These are phyloP conservation scores for Trichoderma parareesei DNA, from an alignment of 495 filamentous ascomycete genomes.

Conservation along the genomic window DNA sequence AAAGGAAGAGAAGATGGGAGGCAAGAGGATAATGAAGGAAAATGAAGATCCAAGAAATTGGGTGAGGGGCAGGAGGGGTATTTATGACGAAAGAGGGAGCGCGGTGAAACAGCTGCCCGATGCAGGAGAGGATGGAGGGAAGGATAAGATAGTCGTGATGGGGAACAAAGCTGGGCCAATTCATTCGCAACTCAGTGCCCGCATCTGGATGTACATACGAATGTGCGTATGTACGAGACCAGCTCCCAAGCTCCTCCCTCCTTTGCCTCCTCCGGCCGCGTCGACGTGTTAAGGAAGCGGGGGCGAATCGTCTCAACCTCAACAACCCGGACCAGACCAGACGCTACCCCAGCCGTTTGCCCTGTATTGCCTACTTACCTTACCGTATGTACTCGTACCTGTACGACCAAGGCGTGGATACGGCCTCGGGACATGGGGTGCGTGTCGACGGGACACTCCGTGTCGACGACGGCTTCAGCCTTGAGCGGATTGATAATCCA, in stretches of 20 bases:
- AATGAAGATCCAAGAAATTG: neutral
- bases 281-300: neutral
- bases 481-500: neutral
- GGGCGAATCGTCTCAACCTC: neutral
- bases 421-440: neutral
- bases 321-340: neutral
- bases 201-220: no score
- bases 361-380: no score
- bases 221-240: neutral
- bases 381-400: no score
- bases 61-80: constrained; percentile 7
- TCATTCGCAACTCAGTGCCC: neutral
- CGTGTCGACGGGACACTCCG: no score
- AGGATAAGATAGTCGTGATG: neutral
- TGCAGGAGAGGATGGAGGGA: neutral
- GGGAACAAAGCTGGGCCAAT: neutral
- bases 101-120: neutral
- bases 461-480: no score
- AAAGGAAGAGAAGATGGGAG: neutral
- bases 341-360: neutral
- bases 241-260: no score
- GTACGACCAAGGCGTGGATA: neutral
- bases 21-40: neutral
- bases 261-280: neutral
- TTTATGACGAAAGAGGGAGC: constrained; percentile 1